Conservation (phyloP, 2,329 filamentous ascomycete species). For the Aspergillus fumigatiaffinis region DNA sequence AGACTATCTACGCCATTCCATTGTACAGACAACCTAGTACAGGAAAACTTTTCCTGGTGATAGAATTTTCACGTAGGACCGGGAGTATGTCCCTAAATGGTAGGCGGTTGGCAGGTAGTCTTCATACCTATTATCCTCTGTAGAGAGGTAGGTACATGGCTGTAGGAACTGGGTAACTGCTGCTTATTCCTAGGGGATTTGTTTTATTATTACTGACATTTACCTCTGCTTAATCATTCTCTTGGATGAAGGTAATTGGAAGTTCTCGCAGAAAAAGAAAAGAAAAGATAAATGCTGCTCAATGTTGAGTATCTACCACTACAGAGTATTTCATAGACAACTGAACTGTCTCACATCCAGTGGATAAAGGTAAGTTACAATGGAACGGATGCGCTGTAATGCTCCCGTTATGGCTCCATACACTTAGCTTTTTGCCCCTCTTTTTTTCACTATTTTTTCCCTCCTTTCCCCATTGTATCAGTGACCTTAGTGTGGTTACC, state of each 20-base stretch:
- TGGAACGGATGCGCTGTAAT: too few species aligned
- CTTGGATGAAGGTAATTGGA: not conserved
- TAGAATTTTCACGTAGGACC: not conserved
- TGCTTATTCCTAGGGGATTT: not conserved
- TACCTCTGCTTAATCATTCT: not conserved
- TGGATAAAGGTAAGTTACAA: not conserved
- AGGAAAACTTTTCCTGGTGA: not conserved
- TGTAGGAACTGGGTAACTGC: not conserved
- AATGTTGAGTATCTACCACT: too few species aligned
- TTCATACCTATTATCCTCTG: not conserved
- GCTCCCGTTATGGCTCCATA: not conserved
- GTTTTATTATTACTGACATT: too few species aligned
- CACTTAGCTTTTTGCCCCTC: slow-evolving; percentile 1
- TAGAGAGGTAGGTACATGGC: not conserved
- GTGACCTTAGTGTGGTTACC: not conserved
- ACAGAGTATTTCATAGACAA: not conserved
- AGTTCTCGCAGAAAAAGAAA: not conserved
- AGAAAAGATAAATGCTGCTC: not conserved
- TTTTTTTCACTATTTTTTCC: slow-evolving; percentile 2
- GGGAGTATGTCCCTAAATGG: not conserved
- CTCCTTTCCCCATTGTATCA: not conserved
- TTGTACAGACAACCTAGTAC: not conserved
- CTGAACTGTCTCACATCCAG: not conserved
- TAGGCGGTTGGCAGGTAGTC: not conserved
- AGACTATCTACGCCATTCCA: too few species aligned